phyloP scores from a whole-genome alignment of 768 basidiomycete genomes.

The Leccinellum luteum region DNA sequence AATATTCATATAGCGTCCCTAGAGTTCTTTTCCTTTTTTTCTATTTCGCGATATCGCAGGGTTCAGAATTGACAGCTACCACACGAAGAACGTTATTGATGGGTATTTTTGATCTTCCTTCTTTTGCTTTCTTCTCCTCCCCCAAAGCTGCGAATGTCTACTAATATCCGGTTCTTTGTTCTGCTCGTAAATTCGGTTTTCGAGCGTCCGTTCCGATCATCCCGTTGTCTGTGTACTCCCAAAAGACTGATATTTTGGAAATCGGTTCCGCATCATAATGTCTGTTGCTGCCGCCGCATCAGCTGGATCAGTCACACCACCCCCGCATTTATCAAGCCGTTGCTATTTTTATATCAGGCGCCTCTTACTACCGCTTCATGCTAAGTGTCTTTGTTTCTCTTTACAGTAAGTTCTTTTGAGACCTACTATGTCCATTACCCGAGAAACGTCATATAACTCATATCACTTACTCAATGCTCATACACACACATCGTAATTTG shows the following conservation, averaged over 20 bases:
- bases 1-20: neutral
- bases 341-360: neutral
- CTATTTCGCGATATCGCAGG: neutral
- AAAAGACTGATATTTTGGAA: neutral
- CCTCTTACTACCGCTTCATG: neutral
- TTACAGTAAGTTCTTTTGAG: neutral
- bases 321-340: neutral
- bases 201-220: neutral
- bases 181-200: neutral
- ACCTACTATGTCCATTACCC: neutral
- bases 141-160: neutral
- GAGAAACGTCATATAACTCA: neutral
- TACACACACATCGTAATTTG: neutral
- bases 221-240: neutral
- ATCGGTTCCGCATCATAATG: neutral
- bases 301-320: neutral
- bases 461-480: neutral
- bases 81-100: neutral
- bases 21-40: neutral
- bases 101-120: neutral
- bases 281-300: neutral
- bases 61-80: neutral
- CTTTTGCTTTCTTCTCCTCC: neutral
- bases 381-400: neutral
- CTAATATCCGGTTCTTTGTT: neutral